Evolutionary conservation across 805 yeast genomes (phyloP), one percentile per base, ranked within the genome.

Genomic region (Isabelozyma gotoi): DNA sequence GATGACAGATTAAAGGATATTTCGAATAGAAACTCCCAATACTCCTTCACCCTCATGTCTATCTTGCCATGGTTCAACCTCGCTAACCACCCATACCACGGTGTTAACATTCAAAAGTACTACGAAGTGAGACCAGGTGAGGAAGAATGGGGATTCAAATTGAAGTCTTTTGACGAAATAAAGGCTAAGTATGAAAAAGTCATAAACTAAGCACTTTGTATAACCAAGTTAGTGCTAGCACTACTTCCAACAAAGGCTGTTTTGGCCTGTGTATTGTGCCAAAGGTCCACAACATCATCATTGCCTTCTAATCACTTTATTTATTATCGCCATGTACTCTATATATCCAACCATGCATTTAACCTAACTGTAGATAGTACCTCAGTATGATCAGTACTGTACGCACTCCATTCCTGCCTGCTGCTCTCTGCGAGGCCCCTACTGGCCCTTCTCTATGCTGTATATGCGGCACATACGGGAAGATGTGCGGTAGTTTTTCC

Each of bases 61-160:
- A 59, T 85, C 47, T 63, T 88, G 55, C 96, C 96, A 18, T 83
- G 89, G 88, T 87, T 88, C 73, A 88, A 88, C 68, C 70, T 85
- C 49, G 89, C 82, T 38, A 68, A 81, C 61, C 96, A 88, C 65
- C 89, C 87, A 53, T 83, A 81, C 69, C 96, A 88, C 64, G 94
- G 92, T 19, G 81, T 86, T 46, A 85, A 83, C 57, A 70, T 84
- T 46, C 73, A 74, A 57, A 81, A 73, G 57, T 84, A 82, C 49
- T 74, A 75, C 47, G 81, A 77, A 59, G 70, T 64, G 41, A 71
- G 84, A 57, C 76, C 77, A 5, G 83, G 83, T 38, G 83, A 78
- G 61, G 82, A 78, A 61, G 68, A 61, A 20, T 78, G 83, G 83
- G 81, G 80, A 5, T 76, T 78, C 49, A 50, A 48, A 29, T 73